These are phyloP conservation scores for Curvularia spicifera DNA, from an alignment of 2,329 filamentous ascomycete species.

Conservation along the genomic window DNA sequence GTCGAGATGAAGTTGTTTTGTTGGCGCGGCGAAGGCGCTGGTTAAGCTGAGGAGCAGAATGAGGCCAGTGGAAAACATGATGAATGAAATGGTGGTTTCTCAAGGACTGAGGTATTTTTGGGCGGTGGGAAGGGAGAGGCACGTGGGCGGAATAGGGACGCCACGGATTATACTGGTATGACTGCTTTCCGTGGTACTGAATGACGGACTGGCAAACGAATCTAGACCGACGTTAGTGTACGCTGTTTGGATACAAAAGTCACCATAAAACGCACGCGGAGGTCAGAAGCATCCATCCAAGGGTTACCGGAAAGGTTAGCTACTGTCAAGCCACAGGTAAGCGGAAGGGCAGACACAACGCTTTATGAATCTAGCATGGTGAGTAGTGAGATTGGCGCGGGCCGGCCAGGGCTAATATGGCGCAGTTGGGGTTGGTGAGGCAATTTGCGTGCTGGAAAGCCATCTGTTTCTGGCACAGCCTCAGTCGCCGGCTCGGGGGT, in stretches of 20 bases:
- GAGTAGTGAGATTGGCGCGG: background rate
- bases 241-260: background rate
- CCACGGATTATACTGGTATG: background rate
- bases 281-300: background rate
- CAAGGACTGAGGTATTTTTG: background rate
- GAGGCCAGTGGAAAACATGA: slow-evolving; percentile 14
- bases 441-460: slow-evolving; percentile 7
- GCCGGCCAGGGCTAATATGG: background rate
- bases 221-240: background rate
- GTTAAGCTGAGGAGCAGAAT: slow-evolving; percentile 15
- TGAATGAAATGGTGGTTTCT: background rate
- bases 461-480: slow-evolving; percentile 15
- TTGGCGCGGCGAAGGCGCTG: slow-evolving; percentile 19
- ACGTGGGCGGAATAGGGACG: background rate
- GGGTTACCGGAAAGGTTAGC: background rate
- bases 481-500: slow-evolving; percentile 4
- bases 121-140: background rate
- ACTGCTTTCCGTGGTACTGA: background rate
- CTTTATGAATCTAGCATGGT: slow-evolving; percentile 9
- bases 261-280: background rate
- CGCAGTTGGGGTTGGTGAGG: slow-evolving; percentile 3
- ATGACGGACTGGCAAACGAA: background rate
- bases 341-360: background rate
- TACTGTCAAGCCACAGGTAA: slow-evolving; percentile 5
- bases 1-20: slow-evolving; percentile 20